A percentile compares a stretch with the other conserved stretches of the same genome.
Conservation (phyloP, 2,329 filamentous ascomycete species). For the Nakataea oryzae region DNA sequence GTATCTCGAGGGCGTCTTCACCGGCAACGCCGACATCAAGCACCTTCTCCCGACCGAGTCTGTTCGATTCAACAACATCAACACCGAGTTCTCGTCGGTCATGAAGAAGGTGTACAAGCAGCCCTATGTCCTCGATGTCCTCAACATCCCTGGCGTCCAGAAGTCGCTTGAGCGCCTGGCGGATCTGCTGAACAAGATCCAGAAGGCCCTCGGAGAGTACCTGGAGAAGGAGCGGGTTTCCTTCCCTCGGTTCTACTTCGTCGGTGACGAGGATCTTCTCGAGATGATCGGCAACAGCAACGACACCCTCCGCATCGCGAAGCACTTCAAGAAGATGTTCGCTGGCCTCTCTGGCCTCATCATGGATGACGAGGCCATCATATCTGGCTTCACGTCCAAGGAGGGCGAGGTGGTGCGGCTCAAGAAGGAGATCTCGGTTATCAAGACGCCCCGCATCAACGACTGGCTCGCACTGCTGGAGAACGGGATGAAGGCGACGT, state of each 20-base stretch:
- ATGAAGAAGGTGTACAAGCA: conserved; percentile 99
- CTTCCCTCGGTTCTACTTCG: conserved; percentile 98
- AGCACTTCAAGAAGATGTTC: conserved; percentile 99
- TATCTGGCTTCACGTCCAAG: conserved; percentile 88
- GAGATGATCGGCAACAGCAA: conserved; percentile 99
- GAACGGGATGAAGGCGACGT: conserved; percentile 83
- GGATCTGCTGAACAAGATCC: conserved; percentile 97
- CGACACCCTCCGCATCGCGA: conserved; percentile 89
- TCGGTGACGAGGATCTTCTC: conserved; percentile 93
- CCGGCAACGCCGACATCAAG: conserved; percentile 97
- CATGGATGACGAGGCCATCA: conserved; percentile 83
- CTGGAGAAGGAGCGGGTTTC: conserved; percentile 95
- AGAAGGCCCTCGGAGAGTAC: conserved; percentile 97
- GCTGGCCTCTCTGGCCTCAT: conserved; percentile 83
- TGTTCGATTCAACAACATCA: conserved; percentile 96
- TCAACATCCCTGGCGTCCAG: conserved; percentile 91
- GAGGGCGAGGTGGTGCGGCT: conserved; percentile 83
- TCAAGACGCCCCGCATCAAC: conserved; percentile 94
- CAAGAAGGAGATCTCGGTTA: conserved; percentile 82
- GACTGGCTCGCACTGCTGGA: conserved; percentile 96
- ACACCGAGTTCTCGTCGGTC: conserved; percentile 95
- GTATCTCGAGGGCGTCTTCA: conserved; percentile 97
- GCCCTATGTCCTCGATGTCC: conserved; percentile 87
- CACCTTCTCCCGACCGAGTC: conserved; percentile 94
- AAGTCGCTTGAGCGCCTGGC: conserved; percentile 91